Conservation (phyloP, 2,329 filamentous ascomycete species). For the Arthrobotrys conoides region DNA sequence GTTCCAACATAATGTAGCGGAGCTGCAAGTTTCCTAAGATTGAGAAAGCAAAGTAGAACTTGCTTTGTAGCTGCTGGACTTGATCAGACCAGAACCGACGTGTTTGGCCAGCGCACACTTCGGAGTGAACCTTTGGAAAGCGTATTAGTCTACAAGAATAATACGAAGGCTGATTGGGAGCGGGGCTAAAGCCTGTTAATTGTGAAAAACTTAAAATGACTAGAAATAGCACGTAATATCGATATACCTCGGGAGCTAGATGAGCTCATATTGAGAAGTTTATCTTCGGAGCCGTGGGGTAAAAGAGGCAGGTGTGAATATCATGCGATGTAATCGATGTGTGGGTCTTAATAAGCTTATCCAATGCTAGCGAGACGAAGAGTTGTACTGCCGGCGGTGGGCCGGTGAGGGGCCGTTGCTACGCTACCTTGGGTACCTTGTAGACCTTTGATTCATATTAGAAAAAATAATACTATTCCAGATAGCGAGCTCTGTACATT, state of each 20-base stretch:
- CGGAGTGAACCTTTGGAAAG: no score
- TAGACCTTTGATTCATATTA: not conserved
- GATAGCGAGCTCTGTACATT: not conserved
- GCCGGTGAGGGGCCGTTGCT: not conserved
- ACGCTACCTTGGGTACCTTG: not conserved
- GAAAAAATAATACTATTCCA: not conserved
- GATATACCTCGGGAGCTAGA: no score
- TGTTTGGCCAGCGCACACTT: no score
- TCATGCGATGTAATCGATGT: conserved; percentile 2
- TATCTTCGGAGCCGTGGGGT: no score
- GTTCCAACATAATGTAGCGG: no score
- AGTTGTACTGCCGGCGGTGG: not conserved
- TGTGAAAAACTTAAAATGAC: not conserved
- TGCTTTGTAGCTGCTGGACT: no score
- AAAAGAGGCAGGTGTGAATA: not conserved
- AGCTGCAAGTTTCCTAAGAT: no score
- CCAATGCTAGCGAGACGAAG: not conserved
- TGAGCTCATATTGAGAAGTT: not conserved
- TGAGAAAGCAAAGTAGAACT: no score
- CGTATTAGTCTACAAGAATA: no score
- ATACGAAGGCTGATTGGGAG: no score
- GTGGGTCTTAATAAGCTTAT: not conserved
- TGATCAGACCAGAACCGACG: no score
- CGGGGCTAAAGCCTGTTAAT: not conserved
- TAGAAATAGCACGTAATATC: not conserved